Evolutionary conservation across 345 rosid genomes (phyloP).

Genomic region (thale cress (Arabidopsis thaliana)): TAIR10.1 NC_003076.8:3704501-3705000

Average conservation of each 20-base stretch:
- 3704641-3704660: constrained; percentile 52
- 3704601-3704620: constrained; percentile 70
- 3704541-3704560: constrained; percentile 69
- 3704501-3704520: constrained; percentile 79
- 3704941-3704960: constrained; percentile 2
- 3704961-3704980: constrained; percentile 13
- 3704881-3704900: constrained; percentile 61
- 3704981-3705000: constrained; percentile 18
- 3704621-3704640: constrained; percentile 52
- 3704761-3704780: constrained; percentile 66
- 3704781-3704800: constrained; percentile 75
- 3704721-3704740: constrained; percentile 72
- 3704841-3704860: constrained; percentile 81
- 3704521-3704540: constrained; percentile 97
- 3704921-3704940: constrained; percentile 18
- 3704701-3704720: constrained; percentile 87
- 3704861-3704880: constrained; percentile 59
- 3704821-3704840: constrained; percentile 69
- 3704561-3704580: constrained; percentile 68
- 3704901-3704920: constrained; percentile 60
- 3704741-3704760: constrained; percentile 54
- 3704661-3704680: constrained; percentile 72
- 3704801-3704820: constrained; percentile 56
- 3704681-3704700: constrained; percentile 67
- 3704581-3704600: constrained; percentile 70